Evolutionary conservation across 176 grass and related monocot species (phyloP).

Genomic region (Triticum dicoccoides): DNA sequence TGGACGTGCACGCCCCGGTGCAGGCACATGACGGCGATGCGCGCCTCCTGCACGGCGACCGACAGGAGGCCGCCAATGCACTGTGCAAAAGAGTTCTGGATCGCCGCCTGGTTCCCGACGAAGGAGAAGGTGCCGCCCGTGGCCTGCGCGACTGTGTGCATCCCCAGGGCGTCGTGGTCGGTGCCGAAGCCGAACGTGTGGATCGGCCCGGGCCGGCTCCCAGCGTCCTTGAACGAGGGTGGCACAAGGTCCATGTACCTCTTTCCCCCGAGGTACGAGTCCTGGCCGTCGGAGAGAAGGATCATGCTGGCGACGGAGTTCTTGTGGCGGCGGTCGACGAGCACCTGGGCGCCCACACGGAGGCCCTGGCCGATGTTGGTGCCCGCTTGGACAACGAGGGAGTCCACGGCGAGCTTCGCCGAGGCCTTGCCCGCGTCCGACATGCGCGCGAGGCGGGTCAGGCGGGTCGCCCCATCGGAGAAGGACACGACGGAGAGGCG

Average conservation of each 20-base stretch:
- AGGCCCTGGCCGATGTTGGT: slow-evolving; percentile 71
- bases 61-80: background rate
- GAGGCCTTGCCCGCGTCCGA: slow-evolving; percentile 30
- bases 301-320: slow-evolving; percentile 65
- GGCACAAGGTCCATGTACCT: slow-evolving; percentile 57
- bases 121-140: slow-evolving; percentile 85
- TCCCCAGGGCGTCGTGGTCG: slow-evolving; percentile 56
- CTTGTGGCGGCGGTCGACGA: slow-evolving; percentile 41
- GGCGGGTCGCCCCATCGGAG: background rate
- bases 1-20: slow-evolving; percentile 34
- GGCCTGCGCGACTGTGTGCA: slow-evolving; percentile 60
- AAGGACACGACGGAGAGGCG: slow-evolving; percentile 55
- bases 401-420: slow-evolving; percentile 56
- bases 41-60: background rate
- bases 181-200: slow-evolving; percentile 75
- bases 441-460: slow-evolving; percentile 39
- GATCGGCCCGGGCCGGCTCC: slow-evolving; percentile 16
- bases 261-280: slow-evolving; percentile 16
- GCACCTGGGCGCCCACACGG: slow-evolving; percentile 46
- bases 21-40: background rate
- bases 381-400: background rate
- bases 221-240: slow-evolving; percentile 4
- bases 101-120: slow-evolving; percentile 49
- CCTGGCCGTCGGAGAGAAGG: slow-evolving; percentile 77
- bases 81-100: slow-evolving; percentile 41